Base-by-base conservation (phyloP, 495 filamentous ascomycete species). In the Penicillium crystallinum region DNA sequence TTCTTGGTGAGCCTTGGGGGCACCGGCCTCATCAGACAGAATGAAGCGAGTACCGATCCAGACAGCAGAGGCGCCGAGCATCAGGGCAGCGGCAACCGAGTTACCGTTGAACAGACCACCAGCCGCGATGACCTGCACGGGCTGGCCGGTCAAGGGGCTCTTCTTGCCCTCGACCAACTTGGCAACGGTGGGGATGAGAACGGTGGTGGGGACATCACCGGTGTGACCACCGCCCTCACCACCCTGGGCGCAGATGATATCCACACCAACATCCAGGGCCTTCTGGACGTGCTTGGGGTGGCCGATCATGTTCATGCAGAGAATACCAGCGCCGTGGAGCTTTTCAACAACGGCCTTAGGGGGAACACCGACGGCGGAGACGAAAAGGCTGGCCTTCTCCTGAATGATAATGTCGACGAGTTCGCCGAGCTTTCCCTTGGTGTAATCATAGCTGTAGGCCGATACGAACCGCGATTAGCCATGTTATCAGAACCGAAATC, bases 301-400 rank as follows among this genome's bases (percentile, higher is more conserved):
- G 50, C 92, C 93, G 68, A 98, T 95, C 93, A 98, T 98, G 84
- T 98, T 98, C 93, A 98, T 98, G 82, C 92, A 96, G 48, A 95
- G 79, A 54, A 98, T 79, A 48, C 91, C 91, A 63, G 81, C 77
- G 56, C 82, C 80, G 81, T 98, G 93, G 30, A 98, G 83, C 56
- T 77, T 84, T 41, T 97, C 89, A 54, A 98, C 93, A 53, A 96
- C 85, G 52, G 80, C 72, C 66, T 88, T 87, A 47, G 95, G 92
- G 22, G 93, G 90, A 6, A 98, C 87, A 69, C 93, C 93, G 68
- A 98, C 89, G 65, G 93, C 93, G 57, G 88, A 95, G 63, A 98
- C 95, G 74, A 98, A 98, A 49, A 97, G 82, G 74, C 85, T 89
- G 50, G 91, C 88, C 48, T 89, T 88, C 48, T 83, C 87, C 64